Evolutionary conservation across 2,329 filamentous ascomycete species (phyloP).

Genomic region (Knufia fluminis): DNA sequence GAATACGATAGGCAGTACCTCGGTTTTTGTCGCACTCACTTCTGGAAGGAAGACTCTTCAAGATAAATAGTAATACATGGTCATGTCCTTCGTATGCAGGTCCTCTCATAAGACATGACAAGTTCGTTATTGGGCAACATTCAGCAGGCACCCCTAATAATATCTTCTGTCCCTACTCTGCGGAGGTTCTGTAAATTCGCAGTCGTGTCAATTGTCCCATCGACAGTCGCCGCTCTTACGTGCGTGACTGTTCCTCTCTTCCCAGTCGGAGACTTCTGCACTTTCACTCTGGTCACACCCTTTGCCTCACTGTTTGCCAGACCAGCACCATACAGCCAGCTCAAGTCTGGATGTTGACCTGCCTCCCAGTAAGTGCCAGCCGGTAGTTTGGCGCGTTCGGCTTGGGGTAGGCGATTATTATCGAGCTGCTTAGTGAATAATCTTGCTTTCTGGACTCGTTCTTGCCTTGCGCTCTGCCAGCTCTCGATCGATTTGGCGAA

Average conservation of each 20-base stretch:
- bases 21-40: too few relatives aligned
- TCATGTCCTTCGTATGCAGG: neutral
- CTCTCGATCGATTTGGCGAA: slow-evolving; percentile 1
- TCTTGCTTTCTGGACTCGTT: slow-evolving; percentile 40
- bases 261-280: neutral
- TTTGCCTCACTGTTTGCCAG: slow-evolving; percentile 7
- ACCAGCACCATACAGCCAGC: slow-evolving; percentile 6
- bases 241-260: neutral
- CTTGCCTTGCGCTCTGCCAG: slow-evolving; percentile 44
- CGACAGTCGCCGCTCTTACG: slow-evolving; percentile 6
- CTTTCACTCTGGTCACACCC: slow-evolving; percentile 7
- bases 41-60: neutral
- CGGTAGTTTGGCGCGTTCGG: slow-evolving; percentile 1
- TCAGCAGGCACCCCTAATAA: neutral
- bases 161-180: neutral
- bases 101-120: too few relatives aligned
- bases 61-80: neutral
- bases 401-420: slow-evolving; percentile 2
- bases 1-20: too few relatives aligned
- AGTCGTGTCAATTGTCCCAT: neutral
- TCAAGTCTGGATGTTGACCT: slow-evolving; percentile 6
- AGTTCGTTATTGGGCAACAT: too few relatives aligned
- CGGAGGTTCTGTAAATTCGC: neutral
- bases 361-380: slow-evolving; percentile 6
- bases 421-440: slow-evolving; percentile 32